Base-by-base conservation (phyloP, 768 basidiomycete genomes). In the Auriscalpium vulgare region DNA sequence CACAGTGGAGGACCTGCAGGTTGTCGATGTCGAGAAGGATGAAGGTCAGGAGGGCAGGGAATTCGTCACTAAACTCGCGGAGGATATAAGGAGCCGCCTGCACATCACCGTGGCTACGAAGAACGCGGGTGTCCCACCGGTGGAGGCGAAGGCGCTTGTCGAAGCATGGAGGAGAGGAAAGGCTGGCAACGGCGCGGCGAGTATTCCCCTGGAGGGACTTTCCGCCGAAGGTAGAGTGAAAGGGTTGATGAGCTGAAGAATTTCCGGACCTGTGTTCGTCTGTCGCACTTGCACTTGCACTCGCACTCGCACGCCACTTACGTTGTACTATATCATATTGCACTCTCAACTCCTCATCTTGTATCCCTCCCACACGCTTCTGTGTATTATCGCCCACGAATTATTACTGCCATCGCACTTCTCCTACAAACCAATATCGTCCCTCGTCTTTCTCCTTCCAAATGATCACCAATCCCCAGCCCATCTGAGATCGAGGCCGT, bases 81-180 rank as follows among this genome's bases (percentile, higher is more conserved):
- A 73, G 6, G 74, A 78, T 11, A 61, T 87, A 10, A 73, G 72
- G 54, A 63, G 71, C 7, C 58, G 79, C 56, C 68, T 95, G 63
- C 97, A 98, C 66, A 79, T 98, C 54, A 98, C 97, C 0, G 84
- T 97, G 6, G 97, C 91, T 8, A 95, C 91, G 14, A 63, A 66
- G 50, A 65, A 76, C 44, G 66, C 67, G 10, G 71, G 71, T 8
- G 73, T 94, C 3, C 56, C 64, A 0, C 75, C 91, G 2, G 79
- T 88, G 21, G 91, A 95, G 71, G 91, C 84, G 14, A 85, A 74
- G 69, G 71, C 53, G 0, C 63, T 97, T 50, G 85, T 94, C 8
- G 71, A 80, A 58, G 66, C 54, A 1, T 86, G 82, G 80, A 72
- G 73, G 50, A 59, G 62, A 16, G 78, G 75, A 8, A 56, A 66